Evolutionary conservation across 164 flowering plant genomes (phyloP), one percentile per base, ranked within the genome.

Genomic region (Kingdonia uniflora): DNA sequence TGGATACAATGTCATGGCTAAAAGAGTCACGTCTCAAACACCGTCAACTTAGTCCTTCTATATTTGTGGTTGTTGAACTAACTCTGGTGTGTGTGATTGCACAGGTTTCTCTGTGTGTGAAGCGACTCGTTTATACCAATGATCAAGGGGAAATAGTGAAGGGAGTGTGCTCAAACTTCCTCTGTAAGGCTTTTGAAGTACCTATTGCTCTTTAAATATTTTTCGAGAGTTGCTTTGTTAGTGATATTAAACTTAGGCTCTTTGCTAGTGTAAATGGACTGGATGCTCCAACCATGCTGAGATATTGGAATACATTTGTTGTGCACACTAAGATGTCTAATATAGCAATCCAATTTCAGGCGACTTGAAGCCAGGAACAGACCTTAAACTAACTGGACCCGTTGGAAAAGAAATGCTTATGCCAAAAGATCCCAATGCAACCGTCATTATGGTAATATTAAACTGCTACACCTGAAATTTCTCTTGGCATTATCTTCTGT

Each of bases 321-420:
- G 25, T 44, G 23, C 11, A 46, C 11, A 2, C 0, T 42, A 20
- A 26, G 19, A 42, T 38, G 47, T 19, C 39, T 51, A 51, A 38
- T 38, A 13, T 25, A 29, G 8, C 35, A 29, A n/a, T 44, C 33
- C 14, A 14, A 38, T 12, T 61, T 61, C 25, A 61, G 65, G 96
- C 72, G 99, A 88, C 72, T 73, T 92, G 84, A 88, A 81, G 59
- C 89, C 99, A 22, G 99, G 97, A 7, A 35, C 80, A 45, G 95
- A 84, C 47, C 95, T 84, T 42, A 80, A 71, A 65, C 61, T 92
- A 1, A 92, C 99, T 5, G 99, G 99, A 53, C 99, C 99, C 11
- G 95, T 88, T 51, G 99, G 99, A 58, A 92, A 88, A 74, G 99
- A 88, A 73, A 92, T 92, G 95, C 92, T 88, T 52, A 84, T 92